A percentile compares a stretch with the other conserved stretches of the same genome.
Evolutionary conservation across 306 rosid species (phyloP).

Genomic region (Lagenaria siceraria): DNA sequence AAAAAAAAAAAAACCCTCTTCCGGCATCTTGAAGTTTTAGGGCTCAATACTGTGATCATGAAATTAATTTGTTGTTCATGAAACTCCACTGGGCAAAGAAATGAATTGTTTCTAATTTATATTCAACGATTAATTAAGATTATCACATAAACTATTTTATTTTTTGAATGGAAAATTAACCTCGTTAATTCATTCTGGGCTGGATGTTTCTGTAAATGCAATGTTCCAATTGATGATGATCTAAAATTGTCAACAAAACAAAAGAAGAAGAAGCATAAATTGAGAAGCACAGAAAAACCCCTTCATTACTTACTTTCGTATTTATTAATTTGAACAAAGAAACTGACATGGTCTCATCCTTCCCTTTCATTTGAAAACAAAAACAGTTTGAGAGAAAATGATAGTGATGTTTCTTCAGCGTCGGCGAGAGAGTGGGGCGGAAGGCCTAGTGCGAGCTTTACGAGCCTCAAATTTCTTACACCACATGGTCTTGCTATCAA

Average conservation of each 20-base stretch:
- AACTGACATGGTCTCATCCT: background rate
- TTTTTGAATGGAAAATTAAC: background rate
- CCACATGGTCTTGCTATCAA: conserved; percentile 21
- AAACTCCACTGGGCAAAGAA: too few species aligned
- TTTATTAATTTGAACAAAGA: background rate
- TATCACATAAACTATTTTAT: too few species aligned
- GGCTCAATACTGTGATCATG: too few species aligned
- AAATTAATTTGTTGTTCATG: too few species aligned
- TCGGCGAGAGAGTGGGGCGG: background rate
- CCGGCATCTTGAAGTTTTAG: too few species aligned
- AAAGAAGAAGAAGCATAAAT: background rate
- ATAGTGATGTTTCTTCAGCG: background rate
- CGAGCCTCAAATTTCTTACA: conserved; percentile 25
- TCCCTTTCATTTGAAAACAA: background rate
- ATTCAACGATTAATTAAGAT: too few species aligned
- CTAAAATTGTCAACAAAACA: background rate
- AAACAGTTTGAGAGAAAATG: background rate
- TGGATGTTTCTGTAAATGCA: background rate
- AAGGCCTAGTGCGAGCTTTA: background rate
- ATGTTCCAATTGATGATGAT: background rate
- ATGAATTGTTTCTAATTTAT: too few species aligned
- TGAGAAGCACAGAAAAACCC: background rate
- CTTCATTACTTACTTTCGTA: background rate
- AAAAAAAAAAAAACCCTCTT: too few species aligned
- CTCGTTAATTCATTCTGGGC: background rate